A percentile compares a stretch with the other conserved stretches of the same genome.
These are phyloP conservation scores for Schizophyllum amplum DNA, from an alignment of 1,284 basidiomycete genomes.

Conservation along the genomic window DNA sequence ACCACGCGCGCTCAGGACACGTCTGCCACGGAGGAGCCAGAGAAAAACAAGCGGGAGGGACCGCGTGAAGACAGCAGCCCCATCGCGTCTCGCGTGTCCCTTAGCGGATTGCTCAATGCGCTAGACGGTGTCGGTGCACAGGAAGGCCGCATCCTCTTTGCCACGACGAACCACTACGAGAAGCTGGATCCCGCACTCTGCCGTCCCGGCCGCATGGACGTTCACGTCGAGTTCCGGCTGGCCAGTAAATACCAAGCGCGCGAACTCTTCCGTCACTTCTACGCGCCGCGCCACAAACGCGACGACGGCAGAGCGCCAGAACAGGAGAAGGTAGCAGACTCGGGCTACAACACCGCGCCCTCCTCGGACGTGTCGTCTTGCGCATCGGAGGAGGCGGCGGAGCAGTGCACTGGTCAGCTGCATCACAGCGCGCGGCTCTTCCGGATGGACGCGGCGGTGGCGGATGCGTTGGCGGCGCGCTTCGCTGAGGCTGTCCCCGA, in stretches of 20 bases:
- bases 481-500: constrained; percentile 57
- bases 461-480: constrained; percentile 39
- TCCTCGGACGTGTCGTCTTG: constrained; percentile 15
- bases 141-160: constrained; percentile 70
- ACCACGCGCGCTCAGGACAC: constrained; percentile 18
- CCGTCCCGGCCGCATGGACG: constrained; percentile 73
- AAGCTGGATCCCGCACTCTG: constrained; percentile 64
- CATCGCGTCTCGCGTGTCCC: constrained; percentile 36
- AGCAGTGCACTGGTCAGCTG: background rate
- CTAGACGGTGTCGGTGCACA: constrained; percentile 71
- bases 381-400: constrained; percentile 5
- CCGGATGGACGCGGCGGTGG: constrained; percentile 25
- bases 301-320: no score
- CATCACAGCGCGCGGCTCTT: constrained; percentile 5
- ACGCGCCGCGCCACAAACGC: constrained; percentile 32
- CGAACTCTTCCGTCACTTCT: constrained; percentile 61
- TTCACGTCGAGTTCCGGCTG: constrained; percentile 67
- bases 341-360: constrained; percentile 18
- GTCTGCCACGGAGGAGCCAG: constrained; percentile 4
- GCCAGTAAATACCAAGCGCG: constrained; percentile 59
- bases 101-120: constrained; percentile 67
- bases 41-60: constrained; percentile 6
- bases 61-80: background rate
- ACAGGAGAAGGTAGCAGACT: constrained; percentile 15
- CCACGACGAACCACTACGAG: constrained; percentile 66